Evolutionary conservation across 768 basidiomycete species (phyloP).

Genomic region (Gautieria morchelliformis): DNA sequence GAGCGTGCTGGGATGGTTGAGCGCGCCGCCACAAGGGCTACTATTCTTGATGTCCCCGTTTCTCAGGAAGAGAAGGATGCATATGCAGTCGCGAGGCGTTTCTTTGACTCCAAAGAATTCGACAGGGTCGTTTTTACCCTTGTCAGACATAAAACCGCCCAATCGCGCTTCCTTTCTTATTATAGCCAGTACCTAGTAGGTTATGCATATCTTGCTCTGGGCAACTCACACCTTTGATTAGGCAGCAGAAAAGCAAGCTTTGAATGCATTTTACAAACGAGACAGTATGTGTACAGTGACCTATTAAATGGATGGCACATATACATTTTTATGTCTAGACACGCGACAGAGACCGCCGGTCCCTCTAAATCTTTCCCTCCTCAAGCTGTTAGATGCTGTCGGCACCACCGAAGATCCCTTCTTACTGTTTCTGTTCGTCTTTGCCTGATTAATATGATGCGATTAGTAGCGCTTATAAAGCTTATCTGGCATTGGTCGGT

Average conservation of each 20-base stretch:
- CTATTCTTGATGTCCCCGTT: not conserved
- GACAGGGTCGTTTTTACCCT: conserved; percentile 61
- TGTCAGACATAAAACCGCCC: conserved; percentile 53
- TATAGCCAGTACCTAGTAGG: conserved; percentile 85
- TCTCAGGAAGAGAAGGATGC: conserved; percentile 55
- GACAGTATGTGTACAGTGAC: conserved; percentile 41
- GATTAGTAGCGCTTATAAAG: conserved; percentile 4
- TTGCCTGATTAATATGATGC: not conserved
- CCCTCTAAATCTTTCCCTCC: conserved; percentile 52
- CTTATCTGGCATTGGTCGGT: not conserved
- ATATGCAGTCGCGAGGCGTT: conserved; percentile 62
- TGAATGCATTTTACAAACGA: conserved; percentile 78
- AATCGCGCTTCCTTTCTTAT: conserved; percentile 64
- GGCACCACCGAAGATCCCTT: conserved; percentile 62
- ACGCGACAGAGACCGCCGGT: conserved; percentile 59
- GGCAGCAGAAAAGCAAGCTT: conserved; percentile 77
- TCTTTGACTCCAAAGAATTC: conserved; percentile 71
- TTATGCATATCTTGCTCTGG: conserved; percentile 12
- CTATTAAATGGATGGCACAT: not conserved
- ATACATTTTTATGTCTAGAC: conserved; percentile 29
- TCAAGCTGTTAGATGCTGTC: conserved; percentile 51
- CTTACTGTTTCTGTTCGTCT: conserved; percentile 68
- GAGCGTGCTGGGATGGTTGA: conserved; percentile 33
- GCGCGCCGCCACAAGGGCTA: not conserved
- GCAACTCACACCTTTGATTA: conserved; percentile 21